Conservation (phyloP, 2,329 filamentous ascomycete species). For the Aspergillus ochraceoroseus region DNA sequence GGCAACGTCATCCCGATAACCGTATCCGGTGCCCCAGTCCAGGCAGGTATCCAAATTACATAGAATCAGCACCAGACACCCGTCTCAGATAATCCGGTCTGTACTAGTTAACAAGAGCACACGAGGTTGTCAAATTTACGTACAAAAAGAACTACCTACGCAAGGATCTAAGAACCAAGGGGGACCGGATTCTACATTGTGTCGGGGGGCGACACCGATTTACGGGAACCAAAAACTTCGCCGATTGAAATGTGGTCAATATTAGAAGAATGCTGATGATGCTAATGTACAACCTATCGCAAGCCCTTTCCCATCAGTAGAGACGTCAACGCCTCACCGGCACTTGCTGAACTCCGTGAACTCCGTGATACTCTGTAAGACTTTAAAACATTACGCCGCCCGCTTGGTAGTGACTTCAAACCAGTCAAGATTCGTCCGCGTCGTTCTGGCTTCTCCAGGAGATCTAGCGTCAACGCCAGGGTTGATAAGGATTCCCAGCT, state of each 20-base stretch:
- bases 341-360: constrained; percentile 37
- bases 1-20: constrained; percentile 23
- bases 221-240: too few species aligned
- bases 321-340: constrained; percentile 30
- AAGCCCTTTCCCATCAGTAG: constrained; percentile 29
- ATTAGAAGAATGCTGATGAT: neutral
- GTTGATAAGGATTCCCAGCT: constrained; percentile 46
- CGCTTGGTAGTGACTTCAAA: constrained; percentile 27
- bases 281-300: constrained; percentile 12
- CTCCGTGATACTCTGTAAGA: constrained; percentile 36
- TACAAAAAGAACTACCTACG: too few species aligned
- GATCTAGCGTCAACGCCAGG: constrained; percentile 45
- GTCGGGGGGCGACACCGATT: too few species aligned
- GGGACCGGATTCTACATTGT: too few species aligned
- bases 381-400: constrained; percentile 36
- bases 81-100: too few species aligned
- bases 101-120: too few species aligned
- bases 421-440: constrained; percentile 27
- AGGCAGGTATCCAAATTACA: too few species aligned
- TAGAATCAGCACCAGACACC: too few species aligned
- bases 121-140: too few species aligned
- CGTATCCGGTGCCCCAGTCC: constrained; percentile 2
- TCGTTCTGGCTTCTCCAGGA: constrained; percentile 38
- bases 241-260: neutral
- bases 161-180: too few species aligned